A percentile compares a stretch with the other conserved stretches of the same genome.
Conservation (phyloP, 2,329 filamentous ascomycete genomes). For the Ophiostoma himal-ulmi region DNA sequence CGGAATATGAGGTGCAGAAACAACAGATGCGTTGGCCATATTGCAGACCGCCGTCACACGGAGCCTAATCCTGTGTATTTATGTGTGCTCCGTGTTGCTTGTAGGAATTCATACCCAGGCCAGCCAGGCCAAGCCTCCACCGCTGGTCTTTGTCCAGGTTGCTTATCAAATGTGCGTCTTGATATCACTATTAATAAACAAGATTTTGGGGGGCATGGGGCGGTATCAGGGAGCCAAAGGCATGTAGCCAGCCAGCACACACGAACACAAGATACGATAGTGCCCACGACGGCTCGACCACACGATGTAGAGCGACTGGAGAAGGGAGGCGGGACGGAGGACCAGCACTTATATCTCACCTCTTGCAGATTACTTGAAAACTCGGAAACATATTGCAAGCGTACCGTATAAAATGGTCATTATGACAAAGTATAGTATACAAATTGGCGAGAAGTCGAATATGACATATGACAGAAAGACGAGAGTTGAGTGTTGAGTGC, state of each 20-base stretch:
- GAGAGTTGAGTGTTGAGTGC: not conserved
- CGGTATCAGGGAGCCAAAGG: not conserved
- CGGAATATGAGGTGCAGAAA: not conserved
- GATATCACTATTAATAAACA: not conserved
- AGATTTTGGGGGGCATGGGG: not conserved
- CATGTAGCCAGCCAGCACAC: not conserved
- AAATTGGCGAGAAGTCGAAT: not conserved
- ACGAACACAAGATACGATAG: not conserved
- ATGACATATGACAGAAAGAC: not conserved
- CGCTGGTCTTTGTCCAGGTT: not conserved
- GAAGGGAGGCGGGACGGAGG: not conserved
- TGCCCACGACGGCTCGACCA: not conserved
- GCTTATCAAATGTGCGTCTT: not conserved
- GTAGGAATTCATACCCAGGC: too few relatives aligned
- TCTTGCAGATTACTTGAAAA: not conserved
- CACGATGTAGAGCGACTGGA: not conserved
- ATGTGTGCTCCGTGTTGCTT: not conserved
- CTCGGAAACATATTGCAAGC: not conserved
- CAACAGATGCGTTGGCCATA: not conserved
- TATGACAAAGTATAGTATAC: not conserved
- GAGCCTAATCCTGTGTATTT: not conserved
- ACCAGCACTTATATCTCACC: not conserved
- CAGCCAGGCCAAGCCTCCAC: too few relatives aligned
- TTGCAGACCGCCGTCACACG: not conserved
- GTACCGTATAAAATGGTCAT: not conserved